Conservation (phyloP, 139 green algal species). For the Volvox africanus region DNA sequence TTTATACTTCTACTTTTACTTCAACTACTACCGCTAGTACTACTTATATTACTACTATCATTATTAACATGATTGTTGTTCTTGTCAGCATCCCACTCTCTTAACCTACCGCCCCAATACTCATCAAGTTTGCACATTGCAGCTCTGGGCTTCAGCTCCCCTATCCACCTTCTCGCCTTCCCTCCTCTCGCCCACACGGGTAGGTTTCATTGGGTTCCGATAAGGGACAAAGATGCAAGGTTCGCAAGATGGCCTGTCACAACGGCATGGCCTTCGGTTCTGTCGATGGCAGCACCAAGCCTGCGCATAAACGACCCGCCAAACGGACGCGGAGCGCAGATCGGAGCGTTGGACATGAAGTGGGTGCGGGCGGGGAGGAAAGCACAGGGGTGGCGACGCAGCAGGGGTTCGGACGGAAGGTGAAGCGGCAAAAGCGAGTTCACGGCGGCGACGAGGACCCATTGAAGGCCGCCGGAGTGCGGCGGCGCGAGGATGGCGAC, state of each 20-base stretch:
- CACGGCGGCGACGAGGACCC: slow-evolving; percentile 2
- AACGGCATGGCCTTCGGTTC: slow-evolving; percentile 40
- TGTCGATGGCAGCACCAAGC: neutral
- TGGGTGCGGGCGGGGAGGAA: neutral
- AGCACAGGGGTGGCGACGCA: no score
- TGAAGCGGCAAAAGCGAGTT: slow-evolving; percentile 16
- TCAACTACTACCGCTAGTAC: no score
- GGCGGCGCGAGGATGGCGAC: neutral
- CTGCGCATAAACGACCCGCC: neutral
- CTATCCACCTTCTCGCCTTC: no score
- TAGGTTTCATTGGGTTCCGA: neutral
- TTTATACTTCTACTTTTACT: no score
- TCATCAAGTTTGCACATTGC: no score
- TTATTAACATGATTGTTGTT: no score
- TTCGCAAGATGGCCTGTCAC: slow-evolving; percentile 60
- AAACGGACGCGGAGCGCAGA: neutral
- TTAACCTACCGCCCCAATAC: no score
- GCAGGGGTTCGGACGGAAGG: neutral
- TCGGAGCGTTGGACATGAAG: neutral
- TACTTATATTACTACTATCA: no score
- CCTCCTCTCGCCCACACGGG: no score
- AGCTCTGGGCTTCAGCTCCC: no score
- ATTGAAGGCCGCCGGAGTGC: slow-evolving; percentile 19
- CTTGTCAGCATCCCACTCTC: no score
- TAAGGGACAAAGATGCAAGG: neutral